phyloP scores from a whole-genome alignment of 306 rosid genomes.

The cucumber (Cucumis sativus) region Cucumber_9930_V3 NC_026658.2:13827001-13827500 shows the following conservation, averaged over 20 bases:
- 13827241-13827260: neutral
- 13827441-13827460: neutral
- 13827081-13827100: slow-evolving; percentile 93
- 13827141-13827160: slow-evolving; percentile 78
- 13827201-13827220: slow-evolving; percentile 6
- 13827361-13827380: neutral
- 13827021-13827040: slow-evolving; percentile 70
- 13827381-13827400: neutral
- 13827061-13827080: slow-evolving; percentile 74
- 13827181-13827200: slow-evolving; percentile 69
- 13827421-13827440: neutral
- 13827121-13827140: slow-evolving; percentile 45
- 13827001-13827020: slow-evolving; percentile 87
- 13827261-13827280: neutral
- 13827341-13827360: neutral
- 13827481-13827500: neutral
- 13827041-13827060: slow-evolving; percentile 80
- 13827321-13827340: neutral
- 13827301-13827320: neutral
- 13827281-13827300: neutral
- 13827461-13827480: neutral
- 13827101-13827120: slow-evolving; percentile 75
- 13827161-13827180: slow-evolving; percentile 59
- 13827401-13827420: neutral
- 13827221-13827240: neutral